These are phyloP conservation scores for Chlorencoelia australis DNA, from an alignment of 2,329 filamentous ascomycete species.

Conservation along the genomic window DNA sequence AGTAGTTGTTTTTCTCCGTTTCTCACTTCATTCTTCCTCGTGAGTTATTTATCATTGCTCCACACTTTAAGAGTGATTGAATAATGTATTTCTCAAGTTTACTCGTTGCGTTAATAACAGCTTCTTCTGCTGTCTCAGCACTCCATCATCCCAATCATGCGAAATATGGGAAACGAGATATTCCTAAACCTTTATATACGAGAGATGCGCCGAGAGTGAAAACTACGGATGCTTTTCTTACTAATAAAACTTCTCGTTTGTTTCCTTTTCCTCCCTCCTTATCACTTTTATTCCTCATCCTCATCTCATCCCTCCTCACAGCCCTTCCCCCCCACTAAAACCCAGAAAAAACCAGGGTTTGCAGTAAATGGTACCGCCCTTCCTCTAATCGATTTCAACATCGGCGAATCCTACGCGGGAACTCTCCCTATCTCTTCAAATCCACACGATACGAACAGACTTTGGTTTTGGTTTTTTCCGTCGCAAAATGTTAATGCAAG, in stretches of 20 bases:
- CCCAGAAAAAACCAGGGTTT: slow-evolving; percentile 22
- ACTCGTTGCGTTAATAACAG: slow-evolving; percentile 1
- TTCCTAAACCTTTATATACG: slow-evolving; percentile 5
- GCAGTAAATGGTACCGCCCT: slow-evolving; percentile 22
- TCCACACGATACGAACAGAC: slow-evolving; percentile 33
- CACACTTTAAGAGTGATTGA: too few species aligned
- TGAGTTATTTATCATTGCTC: too few species aligned
- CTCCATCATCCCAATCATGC: slow-evolving; percentile 2
- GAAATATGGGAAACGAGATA: slow-evolving; percentile 4
- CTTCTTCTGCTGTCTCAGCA: not conserved
- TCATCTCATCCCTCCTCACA: too few species aligned
- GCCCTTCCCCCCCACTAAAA: too few species aligned
- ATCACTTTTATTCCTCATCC: not conserved
- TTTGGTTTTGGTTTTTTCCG: slow-evolving; percentile 49
- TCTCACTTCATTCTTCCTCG: too few species aligned
- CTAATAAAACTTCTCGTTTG: slow-evolving; percentile 13
- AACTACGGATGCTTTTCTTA: slow-evolving; percentile 13
- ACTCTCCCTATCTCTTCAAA: slow-evolving; percentile 42
- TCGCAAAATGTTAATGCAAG: slow-evolving; percentile 35
- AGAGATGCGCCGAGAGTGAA: slow-evolving; percentile 8
- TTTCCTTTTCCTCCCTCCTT: not conserved
- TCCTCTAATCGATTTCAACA: slow-evolving; percentile 23
- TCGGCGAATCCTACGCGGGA: slow-evolving; percentile 25
- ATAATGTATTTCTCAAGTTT: too few species aligned
- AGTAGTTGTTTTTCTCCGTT: too few species aligned